These are phyloP conservation scores for Carpinus viminea DNA, from an alignment of 306 rosid species.

Conservation along the genomic window DNA sequence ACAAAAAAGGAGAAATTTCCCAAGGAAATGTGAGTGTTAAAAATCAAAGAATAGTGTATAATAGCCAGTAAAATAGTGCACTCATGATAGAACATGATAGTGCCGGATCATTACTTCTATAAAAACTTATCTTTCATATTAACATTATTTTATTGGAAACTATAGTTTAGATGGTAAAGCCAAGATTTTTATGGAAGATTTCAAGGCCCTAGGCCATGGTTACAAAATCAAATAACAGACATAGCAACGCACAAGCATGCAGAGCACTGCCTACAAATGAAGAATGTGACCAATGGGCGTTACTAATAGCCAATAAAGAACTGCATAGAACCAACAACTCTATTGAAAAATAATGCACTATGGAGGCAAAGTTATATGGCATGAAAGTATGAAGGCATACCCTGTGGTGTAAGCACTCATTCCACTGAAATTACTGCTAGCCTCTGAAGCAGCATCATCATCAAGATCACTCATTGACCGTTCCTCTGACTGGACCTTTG, in stretches of 20 bases:
- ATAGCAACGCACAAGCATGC: not conserved
- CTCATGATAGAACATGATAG: not conserved
- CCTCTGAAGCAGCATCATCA: conserved; percentile 84
- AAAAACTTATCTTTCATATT: not conserved
- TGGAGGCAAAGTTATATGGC: conserved; percentile 7
- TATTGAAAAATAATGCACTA: not conserved
- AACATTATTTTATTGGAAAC: not conserved
- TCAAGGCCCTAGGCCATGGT: not conserved
- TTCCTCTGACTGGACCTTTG: conserved; percentile 80
- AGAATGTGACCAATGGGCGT: not conserved
- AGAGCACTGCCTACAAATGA: not conserved
- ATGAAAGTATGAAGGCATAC: conserved; percentile 41
- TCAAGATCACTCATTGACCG: conserved; percentile 64
- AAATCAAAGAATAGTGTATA: not conserved
- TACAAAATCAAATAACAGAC: too few species aligned
- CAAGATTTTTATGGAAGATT: too few species aligned
- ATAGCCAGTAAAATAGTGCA: too few species aligned
- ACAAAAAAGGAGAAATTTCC: not conserved
- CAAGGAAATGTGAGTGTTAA: not conserved
- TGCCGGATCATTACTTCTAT: not conserved
- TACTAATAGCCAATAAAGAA: not conserved
- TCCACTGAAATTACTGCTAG: conserved; percentile 98
- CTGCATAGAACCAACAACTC: not conserved
- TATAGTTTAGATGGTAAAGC: too few species aligned
- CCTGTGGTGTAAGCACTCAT: conserved; percentile 98